Base-by-base conservation (phyloP, 352 stramenopile genomes). In the Phytophthora quininea region DNA sequence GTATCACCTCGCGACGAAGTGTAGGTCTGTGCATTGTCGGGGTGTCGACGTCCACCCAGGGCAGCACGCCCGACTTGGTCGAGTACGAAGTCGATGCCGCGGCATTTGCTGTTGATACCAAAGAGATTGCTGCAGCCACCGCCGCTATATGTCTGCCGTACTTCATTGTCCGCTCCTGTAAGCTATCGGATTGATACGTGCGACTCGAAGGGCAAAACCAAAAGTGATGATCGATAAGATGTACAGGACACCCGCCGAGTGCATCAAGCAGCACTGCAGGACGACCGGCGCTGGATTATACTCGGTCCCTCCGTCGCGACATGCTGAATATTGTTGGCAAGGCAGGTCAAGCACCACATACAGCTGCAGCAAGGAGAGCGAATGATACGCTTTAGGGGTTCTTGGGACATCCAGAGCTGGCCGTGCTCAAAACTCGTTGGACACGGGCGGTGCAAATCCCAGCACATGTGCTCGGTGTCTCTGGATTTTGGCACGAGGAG, bases 1-100 rank as follows among this genome's bases (percentile, higher is more conserved):
- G 14, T 40, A n/a, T 82, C 75, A 10, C 84, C 86, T 30, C 83
- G 74, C 11, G 85, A 86, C 8, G 62, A 79, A 19, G 64, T 60
- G 60, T 84, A 83, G 6, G 49, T 75, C 15, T 82, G 67, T 0
- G 57, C 60, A 7, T 67, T 0, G 47, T 45, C 3, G 85, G 76
- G 9, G 85, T 93, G n/a, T 64, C 67, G 3, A 77, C 68, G 58
- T 93, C 85, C 32, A 93, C 77, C 82, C 82, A 93, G 14, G 71
- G 58, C 8, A 67, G 54, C 27, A 88, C 63, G 12, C 77, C 74
- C 4, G 77, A 87, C 47, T 73, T 62, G 45, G 61, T 62, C 46
- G 61, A 47, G 61, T 58, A 62, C 33, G 53, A 47, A 27, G 49
- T 62, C 29, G 61, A 15, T 33, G 53, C 12, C 9, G 38, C 42